A percentile compares a stretch with the other conserved stretches of the same genome.
Conservation (phyloP, 2,329 filamentous ascomycete species). For the Neonectria faginata region DNA sequence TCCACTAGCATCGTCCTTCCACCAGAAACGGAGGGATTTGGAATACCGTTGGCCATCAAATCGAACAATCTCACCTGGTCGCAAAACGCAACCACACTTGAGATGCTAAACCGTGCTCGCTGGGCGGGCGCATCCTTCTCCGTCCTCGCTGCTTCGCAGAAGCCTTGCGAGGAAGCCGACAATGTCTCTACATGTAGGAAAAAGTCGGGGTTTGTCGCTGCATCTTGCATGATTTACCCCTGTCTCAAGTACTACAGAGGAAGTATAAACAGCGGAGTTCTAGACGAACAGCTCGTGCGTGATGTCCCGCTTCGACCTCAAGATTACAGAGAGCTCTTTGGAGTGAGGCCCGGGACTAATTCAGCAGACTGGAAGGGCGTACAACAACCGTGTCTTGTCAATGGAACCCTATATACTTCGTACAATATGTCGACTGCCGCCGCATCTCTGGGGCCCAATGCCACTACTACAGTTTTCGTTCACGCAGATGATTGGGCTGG, state of each 20-base stretch:
- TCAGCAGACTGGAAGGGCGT: neutral
- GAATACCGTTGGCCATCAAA: neutral
- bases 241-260: constrained; percentile 8
- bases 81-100: neutral
- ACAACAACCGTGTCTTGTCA: constrained; percentile 4
- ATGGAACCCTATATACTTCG: constrained; percentile 4
- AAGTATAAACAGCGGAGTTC: constrained; percentile 1
- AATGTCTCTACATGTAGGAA: neutral
- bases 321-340: neutral
- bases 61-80: constrained; percentile 21
- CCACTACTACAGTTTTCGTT: neutral
- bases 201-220: neutral
- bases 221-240: constrained; percentile 3
- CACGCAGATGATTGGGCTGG: neutral
- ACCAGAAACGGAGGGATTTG: neutral
- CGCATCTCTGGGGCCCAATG: neutral
- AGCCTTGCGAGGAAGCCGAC: neutral
- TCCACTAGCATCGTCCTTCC: neutral
- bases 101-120: constrained; percentile 7
- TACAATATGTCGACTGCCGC: constrained; percentile 4
- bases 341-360: neutral
- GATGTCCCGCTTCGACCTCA: neutral
- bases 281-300: constrained; percentile 3
- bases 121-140: neutral
- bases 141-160: neutral